Base-by-base conservation (phyloP, 192 early-diverging fungal genomes). In the Rhizophagus sp. region DNA sequence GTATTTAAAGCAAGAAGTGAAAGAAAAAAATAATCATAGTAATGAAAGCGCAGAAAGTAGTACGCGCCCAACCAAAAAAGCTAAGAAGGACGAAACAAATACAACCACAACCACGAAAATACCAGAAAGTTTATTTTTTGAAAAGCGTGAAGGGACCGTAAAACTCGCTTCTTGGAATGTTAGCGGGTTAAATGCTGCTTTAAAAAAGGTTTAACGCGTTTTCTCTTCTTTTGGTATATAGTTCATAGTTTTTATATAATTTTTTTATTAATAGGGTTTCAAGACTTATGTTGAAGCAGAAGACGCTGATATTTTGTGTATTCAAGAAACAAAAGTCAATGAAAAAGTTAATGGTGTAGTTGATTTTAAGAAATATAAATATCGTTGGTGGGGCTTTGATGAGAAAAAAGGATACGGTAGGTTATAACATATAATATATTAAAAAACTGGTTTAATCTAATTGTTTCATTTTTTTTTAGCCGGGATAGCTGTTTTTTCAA, bases 321-420 rank as follows among this genome's bases (percentile, higher is more conserved):
- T 97, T 52, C 95, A 96, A 82, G 96, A 96, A 81, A 95, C 93
- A 64, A 97, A 96, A 84, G 85, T 93, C 17, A 94, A 94, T 81
- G 85, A 91, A 80, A 87, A 93, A 13, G 85, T 88, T 69, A 76
- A 88, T 22, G 88, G 91, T 49, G 76, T 89, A 24, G 81, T 94
- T 25, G 87, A 89, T 79, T 84, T 88, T 70, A 87, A 88, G 77
- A 82, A 82, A 62, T 95, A 93, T 80, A 93, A 90, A 66, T 89
- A 91, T 86, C 87, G 90, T 79, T 91, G 90, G 50, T 95, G 94
- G 92, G 87, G 84, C 0, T 85, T 87, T 82, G 86, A 88, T 39
- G 85, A 88, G 24, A 94, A 94, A 76, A 96, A 96, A 84, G 94
- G 94, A 27, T 94, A 95, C 76, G 87, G 86, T 87, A 72, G 61